Evolutionary conservation across 495 filamentous ascomycete genomes (phyloP).

Genomic region (Aspergillus nidulans): DNA sequence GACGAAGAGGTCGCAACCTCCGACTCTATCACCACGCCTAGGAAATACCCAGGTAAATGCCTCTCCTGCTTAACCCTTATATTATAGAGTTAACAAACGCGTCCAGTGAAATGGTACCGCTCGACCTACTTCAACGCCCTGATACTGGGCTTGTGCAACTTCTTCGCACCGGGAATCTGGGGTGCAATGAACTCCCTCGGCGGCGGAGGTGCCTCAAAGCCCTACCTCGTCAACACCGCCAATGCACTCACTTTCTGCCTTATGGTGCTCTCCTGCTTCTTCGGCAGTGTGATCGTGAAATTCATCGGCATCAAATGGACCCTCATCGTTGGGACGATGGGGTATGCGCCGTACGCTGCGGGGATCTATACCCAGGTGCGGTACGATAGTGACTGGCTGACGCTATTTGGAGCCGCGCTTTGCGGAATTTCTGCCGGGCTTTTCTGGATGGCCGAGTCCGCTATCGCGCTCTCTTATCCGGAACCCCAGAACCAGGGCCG

Average conservation of each 20-base stretch:
- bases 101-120: slow-evolving; percentile 58
- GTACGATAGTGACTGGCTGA: slow-evolving; percentile 58
- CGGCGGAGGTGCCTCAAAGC: slow-evolving; percentile 58
- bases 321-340: slow-evolving; percentile 60
- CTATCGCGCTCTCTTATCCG: slow-evolving; percentile 61
- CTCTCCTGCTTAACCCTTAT: no score
- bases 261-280: slow-evolving; percentile 59
- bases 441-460: slow-evolving; percentile 65
- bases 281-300: slow-evolving; percentile 49
- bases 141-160: slow-evolving; percentile 59
- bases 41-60: slow-evolving; percentile 23
- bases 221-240: slow-evolving; percentile 64
- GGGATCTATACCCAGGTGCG: slow-evolving; percentile 66
- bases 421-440: slow-evolving; percentile 62
- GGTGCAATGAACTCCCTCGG: slow-evolving; percentile 66
- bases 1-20: slow-evolving; percentile 20
- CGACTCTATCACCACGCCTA: not conserved
- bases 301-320: slow-evolving; percentile 62
- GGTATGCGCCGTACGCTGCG: slow-evolving; percentile 61
- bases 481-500: slow-evolving; percentile 59
- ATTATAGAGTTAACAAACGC: not conserved
- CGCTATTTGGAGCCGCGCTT: slow-evolving; percentile 58
- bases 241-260: slow-evolving; percentile 64
- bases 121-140: slow-evolving; percentile 61
- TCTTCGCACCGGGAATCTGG: slow-evolving; percentile 64